phyloP scores from a whole-genome alignment of 2,329 filamentous ascomycete species.

The Pleurostoma richardsiae region DNA sequence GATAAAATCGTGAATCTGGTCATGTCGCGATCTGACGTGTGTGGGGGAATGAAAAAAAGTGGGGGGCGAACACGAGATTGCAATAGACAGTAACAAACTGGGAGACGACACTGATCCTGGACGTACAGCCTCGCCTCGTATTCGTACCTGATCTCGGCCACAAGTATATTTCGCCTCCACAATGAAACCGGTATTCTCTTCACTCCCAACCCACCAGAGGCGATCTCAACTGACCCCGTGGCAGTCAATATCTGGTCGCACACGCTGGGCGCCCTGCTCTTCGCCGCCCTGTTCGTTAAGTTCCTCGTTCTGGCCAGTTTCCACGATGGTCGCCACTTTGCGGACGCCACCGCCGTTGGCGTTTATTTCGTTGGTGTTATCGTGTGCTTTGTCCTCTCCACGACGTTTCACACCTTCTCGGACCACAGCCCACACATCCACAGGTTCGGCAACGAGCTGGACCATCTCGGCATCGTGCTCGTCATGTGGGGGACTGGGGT shows the following conservation, averaged over 20 bases:
- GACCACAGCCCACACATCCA: constrained; percentile 20
- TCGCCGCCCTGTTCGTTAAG: constrained; percentile 9
- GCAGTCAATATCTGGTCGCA: constrained; percentile 23
- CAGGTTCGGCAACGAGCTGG: constrained; percentile 20
- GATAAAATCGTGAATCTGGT: too few species aligned
- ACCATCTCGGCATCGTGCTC: constrained; percentile 21
- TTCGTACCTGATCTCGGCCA: background rate
- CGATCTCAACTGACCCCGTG: background rate
- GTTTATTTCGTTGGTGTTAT: constrained; percentile 17
- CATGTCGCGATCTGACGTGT: too few species aligned
- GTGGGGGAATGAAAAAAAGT: too few species aligned
- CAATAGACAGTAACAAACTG: too few species aligned
- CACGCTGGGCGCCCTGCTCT: constrained; percentile 16
- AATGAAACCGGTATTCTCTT: background rate
- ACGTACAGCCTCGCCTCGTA: background rate
- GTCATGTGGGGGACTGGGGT: constrained; percentile 20
- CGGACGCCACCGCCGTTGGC: constrained; percentile 11
- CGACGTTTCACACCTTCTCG: constrained; percentile 19
- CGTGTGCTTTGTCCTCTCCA: constrained; percentile 18
- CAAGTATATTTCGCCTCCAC: background rate
- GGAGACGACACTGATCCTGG: background rate
- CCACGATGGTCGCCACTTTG: background rate
- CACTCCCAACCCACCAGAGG: background rate
- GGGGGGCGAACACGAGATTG: too few species aligned
- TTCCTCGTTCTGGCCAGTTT: constrained; percentile 6